Evolutionary conservation across 1,284 basidiomycete genomes (phyloP), one percentile per base, ranked within the genome.

Genomic region (Baeospora myosura): DNA sequence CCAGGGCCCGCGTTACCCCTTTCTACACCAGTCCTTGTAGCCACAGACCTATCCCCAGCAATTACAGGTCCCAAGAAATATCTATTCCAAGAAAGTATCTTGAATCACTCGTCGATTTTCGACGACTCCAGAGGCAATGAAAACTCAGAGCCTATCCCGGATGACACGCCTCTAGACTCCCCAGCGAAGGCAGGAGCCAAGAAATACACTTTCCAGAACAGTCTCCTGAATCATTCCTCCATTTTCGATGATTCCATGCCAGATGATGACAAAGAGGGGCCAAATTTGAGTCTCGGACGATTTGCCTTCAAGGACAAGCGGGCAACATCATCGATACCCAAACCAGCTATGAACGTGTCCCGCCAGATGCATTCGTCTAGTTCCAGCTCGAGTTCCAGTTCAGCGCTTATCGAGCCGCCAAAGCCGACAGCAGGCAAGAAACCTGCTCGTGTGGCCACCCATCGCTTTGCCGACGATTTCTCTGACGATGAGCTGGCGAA

Each of bases 401-500:
- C 36, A 3, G 23, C 8, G 5, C 36, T 24, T 11, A 17, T 5
- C 36, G 21, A 10, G 6, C 18, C 12, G 22, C 5, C 36, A 21
- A 38, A 33, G n/a, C 25, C 14, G 20, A 41, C 34, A 30, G 20
- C 20, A 24, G 3, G 12, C 4, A 56, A 51, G 51, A 58, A 52
- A 42, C 28, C 40, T 4, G 28, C 43, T 11, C 29, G 42, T 7
- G 25, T 39, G 12, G 25, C 40, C 2, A 47, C 38, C 10, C 50
- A 56, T 40, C 53, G 49, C 31, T 58, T 66, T 22, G 45, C 54
- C 1, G 52, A 49, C 7, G 62, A 67, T 40, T 65, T 79, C 44
- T 54, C 72, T 0, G 68, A 73, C 28, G 39, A 57, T 1, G 64
- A 78, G 18, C 55, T 87, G 8, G 55, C 55, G 2, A 65, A 54